Evolutionary conservation across 1,284 basidiomycete genomes (phyloP), one percentile per base, ranked within the genome.

Genomic region (Rhodotorula sp.): DNA sequence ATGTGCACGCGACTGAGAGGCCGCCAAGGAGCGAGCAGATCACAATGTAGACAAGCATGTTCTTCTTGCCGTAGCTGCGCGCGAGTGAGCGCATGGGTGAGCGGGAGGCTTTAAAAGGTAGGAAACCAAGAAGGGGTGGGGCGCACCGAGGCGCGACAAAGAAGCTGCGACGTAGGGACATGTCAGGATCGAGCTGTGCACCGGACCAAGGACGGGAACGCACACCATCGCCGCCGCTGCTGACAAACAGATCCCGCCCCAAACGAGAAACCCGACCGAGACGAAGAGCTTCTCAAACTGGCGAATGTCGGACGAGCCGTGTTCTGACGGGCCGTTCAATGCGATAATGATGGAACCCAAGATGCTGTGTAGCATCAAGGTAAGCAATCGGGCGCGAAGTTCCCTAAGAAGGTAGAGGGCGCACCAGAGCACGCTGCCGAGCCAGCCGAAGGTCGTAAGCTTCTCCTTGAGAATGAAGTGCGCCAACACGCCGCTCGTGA

Each of bases 21-120:
- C 97, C 96, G 39, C 96, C 96, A 79, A 98, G 97, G 85, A 98
- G 89, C 75, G 91, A 94, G 83, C 96, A 99, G 51, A 97, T 91
- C 57, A 69, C 74, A 62, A 29, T 51, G 82, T 98, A 97, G 86
- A 94, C 94, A 73, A 99, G 83, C 95, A 98, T 97, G 80, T 88
- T 91, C 83, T 89, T 90, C 83, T 91, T 94, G 66, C 96, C 96
- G 81, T 91, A 93, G 78, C 89, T 88, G 51, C 92, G 44, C 15
- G 44, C 19, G 21, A 21, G 15, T 12, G 21, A 41, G 39, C 39
- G 39, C 39, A 41, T 41, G 39, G 39, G 39, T 39, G 39, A 39
- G 39, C 39, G 39, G 39, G 39, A n/a, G n/a, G n/a, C n/a, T n/a
- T 15, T 44, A 19, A 10, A 10, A 19, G 15, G 7, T 44, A 19